These are phyloP conservation scores for Cercospora canescens DNA, from an alignment of 2,329 filamentous ascomycete genomes.

Conservation along the genomic window DNA sequence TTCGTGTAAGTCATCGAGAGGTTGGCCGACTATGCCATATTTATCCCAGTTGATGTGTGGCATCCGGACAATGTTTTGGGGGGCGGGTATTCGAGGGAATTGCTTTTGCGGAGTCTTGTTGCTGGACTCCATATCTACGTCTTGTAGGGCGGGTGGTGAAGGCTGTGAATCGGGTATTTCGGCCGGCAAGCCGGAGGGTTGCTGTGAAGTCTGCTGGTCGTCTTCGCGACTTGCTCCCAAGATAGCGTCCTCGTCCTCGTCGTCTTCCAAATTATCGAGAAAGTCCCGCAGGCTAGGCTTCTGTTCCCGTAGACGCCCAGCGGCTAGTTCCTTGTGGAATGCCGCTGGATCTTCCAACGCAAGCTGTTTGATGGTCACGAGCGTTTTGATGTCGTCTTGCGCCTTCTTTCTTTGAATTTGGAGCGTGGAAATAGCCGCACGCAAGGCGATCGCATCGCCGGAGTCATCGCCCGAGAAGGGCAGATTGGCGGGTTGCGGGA, in stretches of 20 bases:
- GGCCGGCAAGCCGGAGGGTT: constrained; percentile 7
- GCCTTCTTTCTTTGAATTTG: constrained; percentile 83
- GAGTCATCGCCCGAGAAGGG: constrained; percentile 59
- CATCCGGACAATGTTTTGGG: constrained; percentile 80
- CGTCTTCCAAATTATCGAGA: constrained; percentile 37
- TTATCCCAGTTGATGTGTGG: constrained; percentile 94
- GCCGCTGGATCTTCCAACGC: constrained; percentile 70
- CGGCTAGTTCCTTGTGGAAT: constrained; percentile 68
- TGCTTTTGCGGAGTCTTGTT: not conserved
- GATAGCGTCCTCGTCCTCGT: constrained; percentile 28
- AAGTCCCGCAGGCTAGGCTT: constrained; percentile 36
- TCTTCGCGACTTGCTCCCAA: constrained; percentile 36
- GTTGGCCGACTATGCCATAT: constrained; percentile 84
- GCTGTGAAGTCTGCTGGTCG: constrained; percentile 20
- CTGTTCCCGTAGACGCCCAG: constrained; percentile 52
- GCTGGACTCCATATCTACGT: not conserved
- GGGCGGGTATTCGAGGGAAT: constrained; percentile 69
- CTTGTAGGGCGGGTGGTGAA: not conserved
- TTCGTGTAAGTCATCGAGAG: constrained; percentile 79
- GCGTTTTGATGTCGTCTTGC: constrained; percentile 68
- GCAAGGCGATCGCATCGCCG: constrained; percentile 83
- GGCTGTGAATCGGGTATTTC: constrained; percentile 30
- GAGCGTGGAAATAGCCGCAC: constrained; percentile 80
- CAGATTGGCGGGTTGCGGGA: constrained; percentile 43
- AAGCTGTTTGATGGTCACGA: constrained; percentile 69